These are phyloP conservation scores for Yarrowia phangngaensis DNA, from an alignment of 805 yeast species.

Conservation along the genomic window DNA sequence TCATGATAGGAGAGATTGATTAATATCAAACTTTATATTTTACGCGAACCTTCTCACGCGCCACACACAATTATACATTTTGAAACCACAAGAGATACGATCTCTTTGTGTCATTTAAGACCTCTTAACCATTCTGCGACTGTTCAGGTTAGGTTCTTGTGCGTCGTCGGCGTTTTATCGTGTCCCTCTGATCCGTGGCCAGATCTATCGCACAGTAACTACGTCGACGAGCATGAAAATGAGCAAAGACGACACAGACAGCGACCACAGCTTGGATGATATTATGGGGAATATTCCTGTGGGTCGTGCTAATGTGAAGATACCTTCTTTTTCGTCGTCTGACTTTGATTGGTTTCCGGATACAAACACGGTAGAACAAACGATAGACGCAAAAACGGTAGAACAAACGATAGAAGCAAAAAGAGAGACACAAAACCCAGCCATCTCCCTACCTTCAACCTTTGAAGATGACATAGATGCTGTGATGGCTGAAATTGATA, in stretches of 20 bases:
- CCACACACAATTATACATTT: constrained; percentile 4
- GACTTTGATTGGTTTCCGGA: constrained; percentile 7
- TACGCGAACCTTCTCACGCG: neutral
- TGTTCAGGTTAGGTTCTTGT: constrained; percentile 3
- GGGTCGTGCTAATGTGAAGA: neutral
- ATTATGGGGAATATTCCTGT: constrained; percentile 12
- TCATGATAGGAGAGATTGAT: neutral
- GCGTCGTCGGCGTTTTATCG: constrained; percentile 23
- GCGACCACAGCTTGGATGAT: constrained; percentile 16
- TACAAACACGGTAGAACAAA: too few species aligned
- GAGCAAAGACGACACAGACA: constrained; percentile 1
- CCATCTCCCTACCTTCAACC: neutral
- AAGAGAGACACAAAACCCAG: neutral
- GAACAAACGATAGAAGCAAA: neutral
- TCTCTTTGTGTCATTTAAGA: constrained; percentile 1
- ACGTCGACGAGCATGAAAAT: too few species aligned
- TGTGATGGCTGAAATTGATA: constrained; percentile 2
- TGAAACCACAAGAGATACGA: neutral
- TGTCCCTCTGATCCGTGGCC: neutral
- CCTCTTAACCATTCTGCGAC: constrained; percentile 13
- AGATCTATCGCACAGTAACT: neutral
- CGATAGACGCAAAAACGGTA: neutral
- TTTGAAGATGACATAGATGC: constrained; percentile 17
- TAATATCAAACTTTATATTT: neutral
- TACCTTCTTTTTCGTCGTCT: neutral